phyloP scores from a whole-genome alignment of 805 yeast genomes.

The Hanseniaspora guilliermondii region DNA sequence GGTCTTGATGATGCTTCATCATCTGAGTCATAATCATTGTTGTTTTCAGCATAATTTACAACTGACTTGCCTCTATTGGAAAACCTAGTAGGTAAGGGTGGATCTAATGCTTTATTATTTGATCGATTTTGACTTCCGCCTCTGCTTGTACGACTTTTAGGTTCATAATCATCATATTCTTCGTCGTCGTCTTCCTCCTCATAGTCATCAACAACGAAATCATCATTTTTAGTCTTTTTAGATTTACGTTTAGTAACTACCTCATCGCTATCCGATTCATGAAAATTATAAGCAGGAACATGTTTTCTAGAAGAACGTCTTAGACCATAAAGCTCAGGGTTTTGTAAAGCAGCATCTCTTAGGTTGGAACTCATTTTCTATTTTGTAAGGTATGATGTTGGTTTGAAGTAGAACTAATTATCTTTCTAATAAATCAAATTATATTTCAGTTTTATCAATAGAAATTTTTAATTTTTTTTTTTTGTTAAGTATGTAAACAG shows the following conservation, averaged over 20 bases:
- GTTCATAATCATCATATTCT: conserved; percentile 20
- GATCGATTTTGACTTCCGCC: conserved; percentile 17
- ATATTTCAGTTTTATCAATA: background rate
- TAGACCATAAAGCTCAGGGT: conserved; percentile 75
- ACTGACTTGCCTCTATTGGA: conserved; percentile 51
- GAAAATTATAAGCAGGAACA: background rate
- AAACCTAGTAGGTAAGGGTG: conserved; percentile 50
- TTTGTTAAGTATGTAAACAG: background rate
- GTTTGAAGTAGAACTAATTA: no score
- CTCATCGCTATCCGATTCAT: conserved; percentile 17
- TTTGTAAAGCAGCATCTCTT: conserved; percentile 45
- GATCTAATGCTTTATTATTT: conserved; percentile 14
- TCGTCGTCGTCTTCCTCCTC: conserved; percentile 17
- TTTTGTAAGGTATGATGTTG: background rate
- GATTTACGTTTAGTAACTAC: conserved; percentile 19
- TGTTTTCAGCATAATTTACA: conserved; percentile 45
- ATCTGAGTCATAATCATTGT: conserved; percentile 28
- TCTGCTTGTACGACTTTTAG: conserved; percentile 17
- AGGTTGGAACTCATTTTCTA: conserved; percentile 21
- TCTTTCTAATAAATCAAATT: no score
- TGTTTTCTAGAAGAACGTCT: conserved; percentile 59
- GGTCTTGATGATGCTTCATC: conserved; percentile 24
- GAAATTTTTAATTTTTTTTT: background rate
- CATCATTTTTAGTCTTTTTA: conserved; percentile 17
- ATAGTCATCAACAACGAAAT: conserved; percentile 22